Conservation (phyloP, 2,329 filamentous ascomycete species). For the Aspergillus sclerotialis region DNA sequence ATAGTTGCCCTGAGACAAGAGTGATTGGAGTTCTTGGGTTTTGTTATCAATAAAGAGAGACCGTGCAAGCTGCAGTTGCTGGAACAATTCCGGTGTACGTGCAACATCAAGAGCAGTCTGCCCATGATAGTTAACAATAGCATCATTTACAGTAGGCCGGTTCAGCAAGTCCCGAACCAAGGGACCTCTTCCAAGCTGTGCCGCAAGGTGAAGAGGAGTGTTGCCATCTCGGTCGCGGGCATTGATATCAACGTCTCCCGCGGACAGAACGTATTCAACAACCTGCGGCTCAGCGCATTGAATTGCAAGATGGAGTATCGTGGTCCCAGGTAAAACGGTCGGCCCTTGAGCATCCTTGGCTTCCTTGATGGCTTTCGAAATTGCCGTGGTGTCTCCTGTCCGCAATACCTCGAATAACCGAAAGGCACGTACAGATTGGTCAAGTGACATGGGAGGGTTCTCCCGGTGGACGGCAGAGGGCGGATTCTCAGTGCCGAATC, state of each 20-base stretch:
- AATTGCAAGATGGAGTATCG: slow-evolving; percentile 84
- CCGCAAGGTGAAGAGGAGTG: slow-evolving; percentile 82
- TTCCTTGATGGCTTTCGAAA: slow-evolving; percentile 71
- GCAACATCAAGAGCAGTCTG: slow-evolving; percentile 83
- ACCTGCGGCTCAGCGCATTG: slow-evolving; percentile 91
- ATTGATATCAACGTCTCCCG: slow-evolving; percentile 75
- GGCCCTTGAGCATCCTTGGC: slow-evolving; percentile 45
- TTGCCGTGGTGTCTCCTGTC: slow-evolving; percentile 82
- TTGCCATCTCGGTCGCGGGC: slow-evolving; percentile 89
- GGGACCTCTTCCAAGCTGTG: slow-evolving; percentile 69
- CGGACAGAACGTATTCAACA: slow-evolving; percentile 86
- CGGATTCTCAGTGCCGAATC: slow-evolving; percentile 24
- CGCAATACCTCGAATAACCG: slow-evolving; percentile 87
- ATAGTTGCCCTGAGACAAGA: slow-evolving; percentile 68
- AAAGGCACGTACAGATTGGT: slow-evolving; percentile 92
- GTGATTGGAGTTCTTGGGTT: slow-evolving; percentile 72
- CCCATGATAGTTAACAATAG: slow-evolving; percentile 74
- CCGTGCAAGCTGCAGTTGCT: slow-evolving; percentile 82
- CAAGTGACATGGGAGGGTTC: slow-evolving; percentile 53
- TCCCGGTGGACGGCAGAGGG: slow-evolving; percentile 26
- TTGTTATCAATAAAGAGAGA: slow-evolving; percentile 86
- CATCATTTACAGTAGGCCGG: slow-evolving; percentile 78
- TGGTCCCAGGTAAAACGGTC: slow-evolving; percentile 58
- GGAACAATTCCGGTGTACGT: slow-evolving; percentile 89
- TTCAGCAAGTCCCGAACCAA: slow-evolving; percentile 80